Evolutionary conservation across 164 flowering plant genomes (phyloP).

Genomic region (Umbellularia californica): DNA sequence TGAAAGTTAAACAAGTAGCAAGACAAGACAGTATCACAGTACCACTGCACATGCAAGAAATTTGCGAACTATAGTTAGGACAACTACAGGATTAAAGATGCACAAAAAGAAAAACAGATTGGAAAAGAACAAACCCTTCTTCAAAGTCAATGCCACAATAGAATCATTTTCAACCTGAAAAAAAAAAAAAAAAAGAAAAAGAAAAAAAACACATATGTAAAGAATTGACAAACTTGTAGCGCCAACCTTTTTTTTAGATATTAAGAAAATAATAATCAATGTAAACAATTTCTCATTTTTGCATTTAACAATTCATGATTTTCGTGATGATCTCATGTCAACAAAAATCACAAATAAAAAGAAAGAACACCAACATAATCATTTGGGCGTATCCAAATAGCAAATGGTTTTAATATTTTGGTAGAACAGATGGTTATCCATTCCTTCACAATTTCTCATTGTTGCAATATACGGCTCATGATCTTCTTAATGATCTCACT

Average conservation of each 20-base stretch:
- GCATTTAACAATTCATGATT: background rate
- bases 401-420: background rate
- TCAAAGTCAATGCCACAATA: conserved; percentile 82
- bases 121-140: conserved; percentile 54
- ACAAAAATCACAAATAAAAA: background rate
- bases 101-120: background rate
- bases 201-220: background rate
- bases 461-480: too few relatives aligned
- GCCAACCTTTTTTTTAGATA: background rate
- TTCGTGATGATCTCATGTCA: background rate
- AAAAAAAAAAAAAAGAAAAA: background rate
- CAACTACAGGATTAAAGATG: background rate
- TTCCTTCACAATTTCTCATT: background rate
- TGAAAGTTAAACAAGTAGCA: background rate
- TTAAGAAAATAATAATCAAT: background rate
- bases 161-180: conserved; percentile 96
- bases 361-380: background rate
- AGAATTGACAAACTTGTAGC: background rate
- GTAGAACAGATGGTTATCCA: background rate
- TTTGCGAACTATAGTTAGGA: background rate
- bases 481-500: background rate
- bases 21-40: background rate
- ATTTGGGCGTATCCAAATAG: background rate
- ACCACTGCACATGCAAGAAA: background rate
- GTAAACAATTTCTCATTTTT: background rate